Conservation (phyloP, 306 rosid species). For the Cyamopsis tetragonoloba region DNA sequence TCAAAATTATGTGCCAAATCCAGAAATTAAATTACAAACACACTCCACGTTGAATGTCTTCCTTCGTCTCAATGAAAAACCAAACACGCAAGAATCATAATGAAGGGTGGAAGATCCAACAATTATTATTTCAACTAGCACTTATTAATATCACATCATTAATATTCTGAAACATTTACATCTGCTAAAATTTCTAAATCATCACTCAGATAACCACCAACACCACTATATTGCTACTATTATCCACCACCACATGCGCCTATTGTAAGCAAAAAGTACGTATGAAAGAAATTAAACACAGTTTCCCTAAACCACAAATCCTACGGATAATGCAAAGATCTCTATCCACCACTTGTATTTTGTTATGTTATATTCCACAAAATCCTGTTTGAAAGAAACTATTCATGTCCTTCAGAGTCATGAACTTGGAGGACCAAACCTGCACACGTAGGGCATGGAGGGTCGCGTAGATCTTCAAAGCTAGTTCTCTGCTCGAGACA, state of each 20-base stretch:
- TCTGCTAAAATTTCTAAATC: slow-evolving; percentile 12
- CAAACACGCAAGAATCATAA: too few species aligned
- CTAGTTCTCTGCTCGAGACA: slow-evolving; percentile 74
- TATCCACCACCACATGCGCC: too few species aligned
- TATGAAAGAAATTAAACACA: neutral
- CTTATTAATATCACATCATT: neutral
- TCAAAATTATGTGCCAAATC: too few species aligned
- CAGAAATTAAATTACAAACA: too few species aligned
- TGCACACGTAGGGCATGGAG: slow-evolving; percentile 63
- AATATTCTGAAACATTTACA: slow-evolving; percentile 23
- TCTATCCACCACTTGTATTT: neutral
- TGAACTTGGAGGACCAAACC: slow-evolving; percentile 33
- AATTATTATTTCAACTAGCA: slow-evolving; percentile 6
- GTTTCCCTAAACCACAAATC: slow-evolving; percentile 1
- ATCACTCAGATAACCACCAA: slow-evolving; percentile 4
- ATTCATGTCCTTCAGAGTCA: slow-evolving; percentile 31
- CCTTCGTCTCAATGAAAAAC: too few species aligned
- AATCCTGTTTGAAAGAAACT: slow-evolving; percentile 23
- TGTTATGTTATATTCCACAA: neutral
- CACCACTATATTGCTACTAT: too few species aligned
- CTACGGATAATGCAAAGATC: slow-evolving; percentile 14
- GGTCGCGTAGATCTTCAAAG: slow-evolving; percentile 58
- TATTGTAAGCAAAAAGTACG: neutral
- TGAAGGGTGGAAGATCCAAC: neutral
- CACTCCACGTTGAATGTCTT: too few species aligned